A percentile compares a stretch with the other conserved stretches of the same genome.
Evolutionary conservation across 345 rosid genomes (phyloP).

Genomic region (Geranium brycei): DNA sequence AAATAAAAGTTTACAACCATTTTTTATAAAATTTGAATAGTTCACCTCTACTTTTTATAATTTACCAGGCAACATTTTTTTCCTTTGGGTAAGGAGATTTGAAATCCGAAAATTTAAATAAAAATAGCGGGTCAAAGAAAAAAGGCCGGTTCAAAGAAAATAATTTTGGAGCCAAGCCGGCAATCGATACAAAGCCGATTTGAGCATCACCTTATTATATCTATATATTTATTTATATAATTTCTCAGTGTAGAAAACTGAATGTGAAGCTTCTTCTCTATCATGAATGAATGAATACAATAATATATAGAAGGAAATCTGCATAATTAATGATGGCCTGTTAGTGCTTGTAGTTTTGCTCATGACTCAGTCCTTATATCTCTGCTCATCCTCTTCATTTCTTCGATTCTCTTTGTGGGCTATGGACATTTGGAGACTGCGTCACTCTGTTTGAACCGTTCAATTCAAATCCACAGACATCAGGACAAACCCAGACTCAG

Average conservation of each 20-base stretch:
- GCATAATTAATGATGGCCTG: conserved; percentile 6
- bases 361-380: conserved; percentile 15
- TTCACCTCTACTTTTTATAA: too few relatives aligned
- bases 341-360: conserved; percentile 29
- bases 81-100: too few relatives aligned
- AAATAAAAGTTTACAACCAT: too few relatives aligned
- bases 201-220: background rate
- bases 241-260: too few relatives aligned
- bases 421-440: background rate
- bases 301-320: background rate
- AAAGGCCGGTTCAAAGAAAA: background rate
- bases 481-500: background rate
- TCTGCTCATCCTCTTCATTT: background rate
- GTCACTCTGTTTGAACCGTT: background rate
- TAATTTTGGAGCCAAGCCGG: background rate
- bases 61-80: too few relatives aligned
- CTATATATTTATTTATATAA: too few relatives aligned
- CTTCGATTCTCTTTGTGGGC: background rate
- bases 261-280: background rate
- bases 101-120: too few relatives aligned
- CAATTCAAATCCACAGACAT: background rate
- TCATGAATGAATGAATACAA: background rate
- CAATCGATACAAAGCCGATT: background rate
- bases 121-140: background rate
- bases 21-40: too few relatives aligned